Conservation (phyloP, 768 basidiomycete species). For the Russula vinacea region DNA sequence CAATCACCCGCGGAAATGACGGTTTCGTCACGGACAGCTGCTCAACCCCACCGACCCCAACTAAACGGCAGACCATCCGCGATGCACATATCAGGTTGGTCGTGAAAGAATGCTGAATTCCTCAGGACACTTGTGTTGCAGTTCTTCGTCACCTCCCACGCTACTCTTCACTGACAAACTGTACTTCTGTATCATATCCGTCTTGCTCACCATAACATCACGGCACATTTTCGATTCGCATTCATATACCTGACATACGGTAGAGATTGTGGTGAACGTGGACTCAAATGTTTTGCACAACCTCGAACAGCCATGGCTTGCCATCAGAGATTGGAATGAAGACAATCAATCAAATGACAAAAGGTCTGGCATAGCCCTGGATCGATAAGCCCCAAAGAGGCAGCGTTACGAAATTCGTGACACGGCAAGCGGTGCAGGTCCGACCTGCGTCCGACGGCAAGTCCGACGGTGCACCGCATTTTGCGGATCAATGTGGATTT, state of each 20-base stretch:
- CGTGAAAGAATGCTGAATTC: slow-evolving; percentile 6
- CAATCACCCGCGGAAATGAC: neutral
- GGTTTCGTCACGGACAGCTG: neutral
- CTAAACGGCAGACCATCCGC: neutral
- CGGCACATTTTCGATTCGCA: neutral
- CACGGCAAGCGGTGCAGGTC: neutral
- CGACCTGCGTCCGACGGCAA: no score
- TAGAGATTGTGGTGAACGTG: neutral
- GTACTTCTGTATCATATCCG: slow-evolving; percentile 25
- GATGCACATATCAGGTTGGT: neutral
- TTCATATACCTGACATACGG: slow-evolving; percentile 10
- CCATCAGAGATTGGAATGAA: no score
- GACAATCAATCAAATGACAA: no score
- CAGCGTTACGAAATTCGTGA: neutral
- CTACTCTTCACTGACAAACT: slow-evolving; percentile 12
- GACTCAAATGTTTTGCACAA: neutral
- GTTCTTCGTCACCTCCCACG: neutral
- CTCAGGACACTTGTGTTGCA: neutral
- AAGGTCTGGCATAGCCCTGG: no score
- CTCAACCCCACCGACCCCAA: slow-evolving; percentile 2
- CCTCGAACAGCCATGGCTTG: neutral
- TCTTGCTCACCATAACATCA: slow-evolving; percentile 10
- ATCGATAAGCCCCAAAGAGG: neutral
- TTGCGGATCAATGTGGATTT: neutral
- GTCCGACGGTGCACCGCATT: neutral